These are phyloP conservation scores for Fusarium palustre DNA, from an alignment of 2,329 filamentous ascomycete species.

Conservation along the genomic window DNA sequence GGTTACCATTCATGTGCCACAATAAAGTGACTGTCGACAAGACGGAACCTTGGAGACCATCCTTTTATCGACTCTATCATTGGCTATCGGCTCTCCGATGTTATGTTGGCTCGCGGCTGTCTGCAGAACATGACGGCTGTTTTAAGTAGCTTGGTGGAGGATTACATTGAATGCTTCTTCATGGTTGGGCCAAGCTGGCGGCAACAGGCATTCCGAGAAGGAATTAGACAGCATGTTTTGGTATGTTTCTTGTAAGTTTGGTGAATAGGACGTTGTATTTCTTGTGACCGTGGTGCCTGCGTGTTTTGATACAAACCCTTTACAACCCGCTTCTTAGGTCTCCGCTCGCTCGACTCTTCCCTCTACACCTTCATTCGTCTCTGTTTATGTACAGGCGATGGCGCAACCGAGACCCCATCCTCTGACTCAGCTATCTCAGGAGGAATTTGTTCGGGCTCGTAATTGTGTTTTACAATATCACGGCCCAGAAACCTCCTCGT, in stretches of 20 bases:
- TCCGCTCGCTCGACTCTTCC: background rate
- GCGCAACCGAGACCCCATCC: constrained; percentile 53
- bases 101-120: background rate
- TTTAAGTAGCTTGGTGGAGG: background rate
- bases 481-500: constrained; percentile 42
- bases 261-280: background rate
- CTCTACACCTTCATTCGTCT: background rate
- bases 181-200: background rate
- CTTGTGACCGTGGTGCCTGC: background rate
- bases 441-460: constrained; percentile 63
- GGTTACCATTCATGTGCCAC: background rate
- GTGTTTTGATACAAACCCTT: background rate
- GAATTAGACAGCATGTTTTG: background rate
- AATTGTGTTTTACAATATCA: constrained; percentile 56
- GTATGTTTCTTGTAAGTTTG: background rate
- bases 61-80: background rate
- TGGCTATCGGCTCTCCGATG: background rate
- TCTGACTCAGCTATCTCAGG: constrained; percentile 60
- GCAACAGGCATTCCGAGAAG: background rate
- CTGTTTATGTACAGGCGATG: background rate
- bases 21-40: background rate
- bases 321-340: background rate
- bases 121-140: background rate
- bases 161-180: background rate
- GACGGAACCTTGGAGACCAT: background rate